A percentile compares a stretch with the other conserved stretches of the same genome.
These are phyloP conservation scores for Fraxinus pennsylvanica DNA, from an alignment of 257 asterid species.

Conservation along the genomic window DNA sequence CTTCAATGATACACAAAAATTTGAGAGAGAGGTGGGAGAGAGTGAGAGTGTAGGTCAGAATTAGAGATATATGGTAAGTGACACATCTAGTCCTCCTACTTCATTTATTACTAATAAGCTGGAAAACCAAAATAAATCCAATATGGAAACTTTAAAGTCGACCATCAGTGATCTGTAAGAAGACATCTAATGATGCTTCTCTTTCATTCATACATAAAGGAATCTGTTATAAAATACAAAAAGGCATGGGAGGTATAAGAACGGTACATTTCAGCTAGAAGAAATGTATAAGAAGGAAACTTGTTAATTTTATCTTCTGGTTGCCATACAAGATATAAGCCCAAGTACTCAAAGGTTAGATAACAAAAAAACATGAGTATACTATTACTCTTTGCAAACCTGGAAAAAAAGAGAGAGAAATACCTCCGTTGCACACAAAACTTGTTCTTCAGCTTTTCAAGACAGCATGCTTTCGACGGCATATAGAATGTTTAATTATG, in stretches of 20 bases:
- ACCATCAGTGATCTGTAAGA: neutral
- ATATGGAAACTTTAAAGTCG: neutral
- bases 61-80: neutral
- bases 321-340: too few species aligned
- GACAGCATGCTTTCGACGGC: neutral
- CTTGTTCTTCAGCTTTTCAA: neutral
- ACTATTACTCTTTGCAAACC: neutral
- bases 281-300: neutral
- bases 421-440: neutral
- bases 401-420: neutral
- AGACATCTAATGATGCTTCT: neutral
- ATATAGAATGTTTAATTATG: neutral
- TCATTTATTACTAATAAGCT: neutral
- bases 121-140: neutral
- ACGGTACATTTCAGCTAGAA: neutral
- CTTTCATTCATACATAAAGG: neutral
- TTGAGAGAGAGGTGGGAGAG: neutral
- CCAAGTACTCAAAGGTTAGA: neutral
- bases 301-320: too few species aligned
- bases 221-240: too few species aligned
- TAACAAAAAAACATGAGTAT: neutral
- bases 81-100: neutral
- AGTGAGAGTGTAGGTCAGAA: neutral
- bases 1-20: neutral
- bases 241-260: neutral